Percentiles rank a stretch among this genome's conserved stretches.
Conservation (phyloP, 2,329 filamentous ascomycete genomes). For the Trichoderma sp. region DNA sequence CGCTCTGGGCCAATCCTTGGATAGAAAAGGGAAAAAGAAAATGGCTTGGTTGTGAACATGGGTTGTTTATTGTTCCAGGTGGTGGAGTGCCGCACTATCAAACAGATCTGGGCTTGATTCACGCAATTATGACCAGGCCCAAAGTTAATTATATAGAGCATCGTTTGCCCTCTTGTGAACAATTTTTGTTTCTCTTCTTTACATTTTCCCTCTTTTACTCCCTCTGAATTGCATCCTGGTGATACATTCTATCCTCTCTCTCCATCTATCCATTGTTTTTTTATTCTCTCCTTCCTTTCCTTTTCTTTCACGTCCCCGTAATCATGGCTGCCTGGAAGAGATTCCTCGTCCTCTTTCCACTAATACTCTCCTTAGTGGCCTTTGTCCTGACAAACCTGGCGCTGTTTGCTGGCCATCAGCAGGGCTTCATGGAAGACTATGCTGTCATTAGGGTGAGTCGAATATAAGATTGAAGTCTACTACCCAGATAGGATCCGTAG, state of each 20-base stretch:
- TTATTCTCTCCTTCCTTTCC: background rate
- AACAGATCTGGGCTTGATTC: slow-evolving; percentile 2
- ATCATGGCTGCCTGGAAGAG: slow-evolving; percentile 29
- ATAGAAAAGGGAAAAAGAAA: background rate
- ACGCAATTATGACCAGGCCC: slow-evolving; percentile 9
- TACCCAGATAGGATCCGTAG: background rate
- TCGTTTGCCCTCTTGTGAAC: background rate
- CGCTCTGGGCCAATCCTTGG: slow-evolving; percentile 1
- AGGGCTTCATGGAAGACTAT: slow-evolving; percentile 49
- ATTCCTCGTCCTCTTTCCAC: slow-evolving; percentile 40
- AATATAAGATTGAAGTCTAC: too few relatives aligned
- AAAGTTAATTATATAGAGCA: slow-evolving; percentile 10
- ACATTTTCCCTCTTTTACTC: background rate
- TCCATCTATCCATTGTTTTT: background rate
- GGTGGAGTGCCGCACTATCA: slow-evolving; percentile 9
- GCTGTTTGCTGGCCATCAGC: slow-evolving; percentile 44
- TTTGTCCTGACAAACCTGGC: slow-evolving; percentile 45
- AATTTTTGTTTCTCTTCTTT: background rate
- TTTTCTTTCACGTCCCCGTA: background rate
- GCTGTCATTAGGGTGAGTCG: slow-evolving; percentile 44
- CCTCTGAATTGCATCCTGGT: background rate
- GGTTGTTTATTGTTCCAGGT: background rate
- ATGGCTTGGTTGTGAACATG: background rate
- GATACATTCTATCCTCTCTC: background rate
- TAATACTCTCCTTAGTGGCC: slow-evolving; percentile 42